phyloP scores from a whole-genome alignment of 2,329 filamentous ascomycete genomes.

The Clarireedia monteithiana region DNA sequence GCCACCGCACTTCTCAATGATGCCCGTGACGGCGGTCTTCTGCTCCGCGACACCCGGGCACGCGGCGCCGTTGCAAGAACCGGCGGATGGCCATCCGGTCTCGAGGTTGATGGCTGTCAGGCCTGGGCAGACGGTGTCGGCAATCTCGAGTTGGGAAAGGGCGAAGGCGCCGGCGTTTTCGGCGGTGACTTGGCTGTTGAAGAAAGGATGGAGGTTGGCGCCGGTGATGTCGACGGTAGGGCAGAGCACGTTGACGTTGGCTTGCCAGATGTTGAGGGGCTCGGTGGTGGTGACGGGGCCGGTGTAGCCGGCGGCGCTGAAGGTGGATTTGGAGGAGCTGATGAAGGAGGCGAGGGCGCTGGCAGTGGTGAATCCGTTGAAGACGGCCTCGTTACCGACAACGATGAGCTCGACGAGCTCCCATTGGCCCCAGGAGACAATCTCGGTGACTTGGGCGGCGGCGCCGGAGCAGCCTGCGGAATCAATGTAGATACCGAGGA shows the following conservation, averaged over 20 bases:
- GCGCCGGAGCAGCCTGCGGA: slow-evolving; percentile 51
- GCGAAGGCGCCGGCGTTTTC: slow-evolving; percentile 69
- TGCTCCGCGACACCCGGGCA: slow-evolving; percentile 62
- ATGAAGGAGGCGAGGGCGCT: slow-evolving; percentile 64
- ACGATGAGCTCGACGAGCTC: slow-evolving; percentile 70
- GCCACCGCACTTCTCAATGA: slow-evolving; percentile 56
- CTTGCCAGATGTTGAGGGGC: slow-evolving; percentile 69
- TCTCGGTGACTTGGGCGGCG: slow-evolving; percentile 58
- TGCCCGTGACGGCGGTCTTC: slow-evolving; percentile 61
- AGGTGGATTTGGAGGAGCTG: slow-evolving; percentile 52
- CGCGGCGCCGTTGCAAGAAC: slow-evolving; percentile 63
- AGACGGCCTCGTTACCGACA: slow-evolving; percentile 85
- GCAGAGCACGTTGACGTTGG: slow-evolving; percentile 58
- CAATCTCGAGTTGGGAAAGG: slow-evolving; percentile 60
- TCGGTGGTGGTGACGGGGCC: slow-evolving; percentile 80
- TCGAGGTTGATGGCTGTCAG: slow-evolving; percentile 77
- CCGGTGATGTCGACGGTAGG: slow-evolving; percentile 66
- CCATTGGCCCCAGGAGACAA: slow-evolving; percentile 68
- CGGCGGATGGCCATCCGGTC: slow-evolving; percentile 77
- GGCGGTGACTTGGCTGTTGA: slow-evolving; percentile 64
- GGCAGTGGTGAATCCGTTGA: slow-evolving; percentile 61
- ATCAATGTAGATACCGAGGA: slow-evolving; percentile 83
- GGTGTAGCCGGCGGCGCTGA: slow-evolving; percentile 58
- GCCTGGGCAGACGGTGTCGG: slow-evolving; percentile 61
- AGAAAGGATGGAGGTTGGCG: slow-evolving; percentile 90